Conservation (phyloP, 2,329 filamentous ascomycete species). For the Byssoonygena ceratinophila region DNA sequence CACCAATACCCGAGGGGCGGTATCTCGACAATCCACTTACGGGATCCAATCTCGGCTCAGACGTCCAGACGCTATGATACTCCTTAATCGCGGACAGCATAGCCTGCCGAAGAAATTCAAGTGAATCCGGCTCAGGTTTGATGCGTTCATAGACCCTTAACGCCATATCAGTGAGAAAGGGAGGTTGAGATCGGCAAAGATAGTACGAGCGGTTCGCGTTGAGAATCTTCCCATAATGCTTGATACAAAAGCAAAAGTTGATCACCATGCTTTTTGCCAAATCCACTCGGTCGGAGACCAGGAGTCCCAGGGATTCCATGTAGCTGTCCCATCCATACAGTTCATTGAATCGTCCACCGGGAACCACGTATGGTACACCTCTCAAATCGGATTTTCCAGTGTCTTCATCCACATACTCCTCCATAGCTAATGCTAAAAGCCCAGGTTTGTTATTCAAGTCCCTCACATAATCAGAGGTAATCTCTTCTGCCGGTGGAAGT, state of each 20-base stretch:
- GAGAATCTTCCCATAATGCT: constrained; percentile 95
- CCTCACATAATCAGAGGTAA: constrained; percentile 69
- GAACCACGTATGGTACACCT: constrained; percentile 91
- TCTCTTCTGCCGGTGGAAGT: constrained; percentile 53
- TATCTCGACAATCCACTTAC: constrained; percentile 74
- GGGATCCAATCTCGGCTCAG: constrained; percentile 64
- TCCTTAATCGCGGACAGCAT: constrained; percentile 93
- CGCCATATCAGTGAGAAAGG: constrained; percentile 95
- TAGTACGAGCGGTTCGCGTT: constrained; percentile 97
- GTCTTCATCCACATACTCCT: constrained; percentile 56
- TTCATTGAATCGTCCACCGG: constrained; percentile 94
- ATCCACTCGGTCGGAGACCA: constrained; percentile 74
- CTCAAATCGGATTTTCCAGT: constrained; percentile 57
- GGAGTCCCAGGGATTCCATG: constrained; percentile 86
- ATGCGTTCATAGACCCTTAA: constrained; percentile 88
- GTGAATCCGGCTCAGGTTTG: constrained; percentile 67
- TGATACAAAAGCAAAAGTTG: constrained; percentile 97
- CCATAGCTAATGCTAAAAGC: constrained; percentile 80
- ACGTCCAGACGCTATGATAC: constrained; percentile 81
- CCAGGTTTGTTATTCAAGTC: constrained; percentile 81
- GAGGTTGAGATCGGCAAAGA: constrained; percentile 83
- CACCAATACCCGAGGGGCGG: constrained; percentile 68
- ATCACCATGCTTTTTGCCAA: constrained; percentile 87
- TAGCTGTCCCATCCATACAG: constrained; percentile 99
- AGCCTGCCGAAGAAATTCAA: constrained; percentile 68